Evolutionary conservation across 345 rosid species (phyloP).

Genomic region (Gossypium anomalum): DNA sequence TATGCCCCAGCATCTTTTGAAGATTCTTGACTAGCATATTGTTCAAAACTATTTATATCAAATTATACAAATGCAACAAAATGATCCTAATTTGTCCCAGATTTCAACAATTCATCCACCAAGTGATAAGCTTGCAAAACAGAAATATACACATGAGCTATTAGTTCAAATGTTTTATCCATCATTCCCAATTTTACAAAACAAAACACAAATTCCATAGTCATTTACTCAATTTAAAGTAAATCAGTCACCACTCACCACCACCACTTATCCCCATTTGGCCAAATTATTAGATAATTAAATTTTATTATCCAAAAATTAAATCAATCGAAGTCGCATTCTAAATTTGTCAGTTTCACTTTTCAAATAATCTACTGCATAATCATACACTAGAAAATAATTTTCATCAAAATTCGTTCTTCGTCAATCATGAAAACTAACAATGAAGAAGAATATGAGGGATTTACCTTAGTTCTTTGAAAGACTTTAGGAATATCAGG

Average conservation of each 20-base stretch:
- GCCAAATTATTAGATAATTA: not conserved
- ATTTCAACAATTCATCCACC: not conserved
- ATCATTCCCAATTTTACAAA: not conserved
- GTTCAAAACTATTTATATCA: not conserved
- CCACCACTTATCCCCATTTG: not conserved
- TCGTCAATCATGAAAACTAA: not conserved
- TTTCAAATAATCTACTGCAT: not conserved
- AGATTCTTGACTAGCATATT: not conserved
- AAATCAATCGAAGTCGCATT: not conserved
- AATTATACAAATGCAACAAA: not conserved
- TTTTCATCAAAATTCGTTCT: not conserved
- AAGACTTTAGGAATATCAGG: constrained; percentile 77
- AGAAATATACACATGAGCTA: not conserved
- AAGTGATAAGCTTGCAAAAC: not conserved
- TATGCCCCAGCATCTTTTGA: not conserved
- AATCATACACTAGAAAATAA: not conserved
- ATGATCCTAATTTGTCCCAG: not conserved
- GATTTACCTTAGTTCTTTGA: constrained; percentile 65
- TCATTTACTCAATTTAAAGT: not conserved
- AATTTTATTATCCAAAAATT: not conserved
- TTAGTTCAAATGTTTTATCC: not conserved
- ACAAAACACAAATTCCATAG: not conserved
- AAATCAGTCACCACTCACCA: not conserved
- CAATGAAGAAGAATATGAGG: not conserved
- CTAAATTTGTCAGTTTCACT: not conserved